Percentiles rank a stretch among this genome's conserved stretches.
Evolutionary conservation across 495 filamentous ascomycete genomes (phyloP).

Genomic region (Xylaria intraflava): DNA sequence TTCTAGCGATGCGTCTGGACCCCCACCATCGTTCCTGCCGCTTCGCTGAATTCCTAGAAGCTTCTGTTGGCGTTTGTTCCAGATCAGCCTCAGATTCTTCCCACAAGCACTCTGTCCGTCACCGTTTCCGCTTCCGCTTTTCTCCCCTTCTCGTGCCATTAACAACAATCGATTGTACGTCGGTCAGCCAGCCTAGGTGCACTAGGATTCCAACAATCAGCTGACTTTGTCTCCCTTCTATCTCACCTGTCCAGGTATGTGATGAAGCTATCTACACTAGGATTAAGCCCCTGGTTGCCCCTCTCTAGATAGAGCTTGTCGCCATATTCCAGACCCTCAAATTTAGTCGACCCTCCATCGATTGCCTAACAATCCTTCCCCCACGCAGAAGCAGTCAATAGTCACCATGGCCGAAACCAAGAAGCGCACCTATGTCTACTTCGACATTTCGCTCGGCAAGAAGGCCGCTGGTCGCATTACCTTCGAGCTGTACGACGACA

Average conservation of each 20-base stretch:
- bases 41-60: constrained; percentile 10
- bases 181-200: neutral
- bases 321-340: no score
- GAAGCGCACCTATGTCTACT: constrained; percentile 70
- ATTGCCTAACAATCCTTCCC: neutral
- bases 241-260: neutral
- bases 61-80: constrained; percentile 2
- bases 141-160: neutral
- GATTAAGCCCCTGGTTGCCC: neutral
- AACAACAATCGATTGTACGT: neutral
- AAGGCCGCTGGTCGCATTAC: constrained; percentile 64
- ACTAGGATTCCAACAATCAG: neutral
- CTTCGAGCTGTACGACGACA: constrained; percentile 83
- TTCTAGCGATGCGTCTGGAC: neutral
- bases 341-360: no score
- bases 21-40: neutral
- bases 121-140: neutral
- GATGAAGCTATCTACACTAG: neutral
- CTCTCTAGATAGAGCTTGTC: no score
- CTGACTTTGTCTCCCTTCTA: neutral
- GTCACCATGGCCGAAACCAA: constrained; percentile 33
- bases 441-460: constrained; percentile 77
- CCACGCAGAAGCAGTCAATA: neutral
- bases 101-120: neutral
- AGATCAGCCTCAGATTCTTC: constrained; percentile 8